Evolutionary conservation across 2,329 filamentous ascomycete genomes (phyloP), one percentile per base, ranked within the genome.

Genomic region (Chalaropsis thielavioides): DNA sequence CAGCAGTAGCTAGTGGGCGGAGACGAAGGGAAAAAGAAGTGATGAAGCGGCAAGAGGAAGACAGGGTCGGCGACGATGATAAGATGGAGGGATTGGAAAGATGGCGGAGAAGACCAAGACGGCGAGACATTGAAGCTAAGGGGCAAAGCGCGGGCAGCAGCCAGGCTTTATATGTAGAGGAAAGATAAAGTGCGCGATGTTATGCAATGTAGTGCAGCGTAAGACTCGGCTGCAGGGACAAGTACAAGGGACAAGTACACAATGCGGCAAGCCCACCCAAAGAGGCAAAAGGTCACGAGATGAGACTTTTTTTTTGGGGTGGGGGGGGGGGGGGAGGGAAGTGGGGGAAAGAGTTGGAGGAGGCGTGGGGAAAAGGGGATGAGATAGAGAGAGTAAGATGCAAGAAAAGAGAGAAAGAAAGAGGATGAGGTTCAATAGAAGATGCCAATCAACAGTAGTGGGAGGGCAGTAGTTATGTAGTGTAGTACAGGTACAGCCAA

Each of bases 131-230:
- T 51, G 60, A 58, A 41, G 49, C 38, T 15, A 60, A 19, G 27
- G 43, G 43, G 19, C 6, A 56, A 65, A 54, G 27, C 49, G 43
- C 35, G 56, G 41, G 62, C 58, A 61, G 62, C 6, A 41, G 43
- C 56, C 41, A 64, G 58, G 24, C 65, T 66, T 66, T 66, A 64
- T 66, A 66, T 24, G 63, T n/a, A 54, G 59, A 31, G 38, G 59
- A 17, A 15, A 35, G 56, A 51, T n/a, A 35, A 65, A 58, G 38
- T 49, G 27, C n/a, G 61, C 51, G 22, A 44, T 63, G 56, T 17
- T 51, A 46, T 62, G 43, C 31, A 41, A 54, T 61, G 64, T 13
- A 51, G n/a, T 19, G 49, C 22, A 41, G 46, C 40, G 38, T 43
- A 43, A 64, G 56, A 38, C 31, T 7, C 27, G 63, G 54, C 35